Conservation (phyloP, 495 filamentous ascomycete genomes). For the Tuber umbilicatum region DNA sequence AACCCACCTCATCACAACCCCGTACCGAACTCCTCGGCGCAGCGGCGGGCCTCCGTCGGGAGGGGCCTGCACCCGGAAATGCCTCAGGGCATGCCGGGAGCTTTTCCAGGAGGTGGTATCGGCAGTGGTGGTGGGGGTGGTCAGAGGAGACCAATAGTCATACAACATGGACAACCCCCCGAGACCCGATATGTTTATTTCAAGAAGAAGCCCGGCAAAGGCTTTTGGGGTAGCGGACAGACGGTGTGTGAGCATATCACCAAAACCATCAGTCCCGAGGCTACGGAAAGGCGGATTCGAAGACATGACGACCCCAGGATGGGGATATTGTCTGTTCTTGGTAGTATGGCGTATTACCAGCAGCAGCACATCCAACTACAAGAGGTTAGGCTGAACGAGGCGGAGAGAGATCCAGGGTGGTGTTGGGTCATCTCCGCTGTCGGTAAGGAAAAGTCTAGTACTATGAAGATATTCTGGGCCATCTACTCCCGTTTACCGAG, state of each 20-base stretch:
- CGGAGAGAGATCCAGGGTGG: constrained; percentile 32
- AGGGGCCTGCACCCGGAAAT: constrained; percentile 11
- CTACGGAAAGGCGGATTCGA: constrained; percentile 36
- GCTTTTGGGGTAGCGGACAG: constrained; percentile 29
- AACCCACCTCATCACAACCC: constrained; percentile 1
- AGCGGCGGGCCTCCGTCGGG: constrained; percentile 15
- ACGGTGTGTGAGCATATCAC: constrained; percentile 36
- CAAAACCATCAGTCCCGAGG: constrained; percentile 36
- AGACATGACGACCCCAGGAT: constrained; percentile 35
- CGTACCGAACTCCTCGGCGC: constrained; percentile 8
- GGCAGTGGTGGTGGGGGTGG: constrained; percentile 13
- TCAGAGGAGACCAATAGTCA: constrained; percentile 10
- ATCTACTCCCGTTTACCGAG: constrained; percentile 36
- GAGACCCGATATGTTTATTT: constrained; percentile 30
- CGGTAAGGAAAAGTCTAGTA: constrained; percentile 35
- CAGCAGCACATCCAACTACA: constrained; percentile 34
- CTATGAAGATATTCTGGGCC: constrained; percentile 38
- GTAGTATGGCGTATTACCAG: constrained; percentile 32
- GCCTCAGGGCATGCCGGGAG: constrained; percentile 4
- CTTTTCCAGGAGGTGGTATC: neutral
- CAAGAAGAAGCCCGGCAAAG: constrained; percentile 21
- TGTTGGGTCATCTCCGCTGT: constrained; percentile 36
- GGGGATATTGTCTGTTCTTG: constrained; percentile 25
- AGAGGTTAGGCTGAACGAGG: constrained; percentile 33
- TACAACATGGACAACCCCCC: constrained; percentile 14